phyloP scores from a whole-genome alignment of 768 basidiomycete species.

The Suillus variegatus region DNA sequence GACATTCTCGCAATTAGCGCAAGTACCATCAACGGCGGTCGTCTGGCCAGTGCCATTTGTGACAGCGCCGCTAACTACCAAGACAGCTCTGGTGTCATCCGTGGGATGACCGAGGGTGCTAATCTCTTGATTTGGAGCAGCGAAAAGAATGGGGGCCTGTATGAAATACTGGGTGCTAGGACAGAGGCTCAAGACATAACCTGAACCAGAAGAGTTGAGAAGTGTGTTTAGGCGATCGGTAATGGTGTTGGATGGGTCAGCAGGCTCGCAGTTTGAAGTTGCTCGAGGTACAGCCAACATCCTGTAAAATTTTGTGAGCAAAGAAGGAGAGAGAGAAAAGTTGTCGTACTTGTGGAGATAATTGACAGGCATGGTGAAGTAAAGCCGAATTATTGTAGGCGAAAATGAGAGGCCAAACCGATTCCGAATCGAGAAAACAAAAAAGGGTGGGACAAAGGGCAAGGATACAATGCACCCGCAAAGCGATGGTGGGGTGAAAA shows the following conservation, averaged over 20 bases:
- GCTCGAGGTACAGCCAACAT: conserved; percentile 10
- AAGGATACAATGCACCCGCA: not conserved
- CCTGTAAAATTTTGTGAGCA: not conserved
- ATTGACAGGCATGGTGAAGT: conserved; percentile 16
- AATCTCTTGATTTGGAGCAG: conserved; percentile 75
- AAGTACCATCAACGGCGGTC: conserved; percentile 71
- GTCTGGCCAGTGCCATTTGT: conserved; percentile 60
- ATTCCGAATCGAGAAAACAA: not conserved
- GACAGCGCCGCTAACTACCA: conserved; percentile 69
- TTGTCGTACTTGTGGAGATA: conserved; percentile 14
- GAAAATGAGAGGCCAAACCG: not conserved
- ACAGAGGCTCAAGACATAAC: conserved; percentile 70
- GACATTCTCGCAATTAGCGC: conserved; percentile 56
- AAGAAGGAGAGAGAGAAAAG: not conserved
- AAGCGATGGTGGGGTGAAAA: not conserved
- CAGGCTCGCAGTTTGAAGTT: conserved; percentile 30
- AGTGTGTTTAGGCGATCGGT: conserved; percentile 67
- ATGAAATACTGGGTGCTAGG: conserved; percentile 62
- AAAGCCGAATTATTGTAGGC: not conserved
- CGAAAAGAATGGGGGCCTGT: conserved; percentile 65
- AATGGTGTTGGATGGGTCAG: conserved; percentile 60
- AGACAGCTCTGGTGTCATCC: conserved; percentile 62
- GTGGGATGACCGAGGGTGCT: conserved; percentile 78
- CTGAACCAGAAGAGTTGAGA: conserved; percentile 64
- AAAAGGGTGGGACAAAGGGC: no score